A percentile compares a stretch with the other conserved stretches of the same genome.
These are phyloP conservation scores for Gentiana dahurica DNA, from an alignment of 257 asterid species.

Conservation along the genomic window DNA sequence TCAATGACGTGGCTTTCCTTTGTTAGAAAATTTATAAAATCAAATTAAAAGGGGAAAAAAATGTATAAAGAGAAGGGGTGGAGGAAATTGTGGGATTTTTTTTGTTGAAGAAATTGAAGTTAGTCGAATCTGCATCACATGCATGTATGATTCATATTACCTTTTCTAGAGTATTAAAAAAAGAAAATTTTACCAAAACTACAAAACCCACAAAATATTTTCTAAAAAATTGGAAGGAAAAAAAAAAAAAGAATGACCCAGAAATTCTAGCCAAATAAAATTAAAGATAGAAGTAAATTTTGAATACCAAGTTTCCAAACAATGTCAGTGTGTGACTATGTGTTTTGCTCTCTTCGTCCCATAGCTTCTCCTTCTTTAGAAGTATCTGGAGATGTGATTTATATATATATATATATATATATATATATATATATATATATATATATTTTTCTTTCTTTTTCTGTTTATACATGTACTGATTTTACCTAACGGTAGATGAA, in stretches of 20 bases:
- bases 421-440: too few species aligned
- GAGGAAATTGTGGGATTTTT: too few species aligned
- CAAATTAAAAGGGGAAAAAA: too few species aligned
- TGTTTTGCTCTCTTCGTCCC: neutral
- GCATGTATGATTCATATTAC: too few species aligned
- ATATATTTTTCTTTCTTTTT: neutral
- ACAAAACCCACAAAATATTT: neutral
- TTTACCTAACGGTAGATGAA: constrained; percentile 7
- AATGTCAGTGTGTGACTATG: constrained; percentile 32
- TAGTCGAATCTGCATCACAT: too few species aligned
- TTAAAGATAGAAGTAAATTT: constrained; percentile 11
- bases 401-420: neutral
- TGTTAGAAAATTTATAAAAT: too few species aligned
- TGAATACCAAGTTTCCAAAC: constrained; percentile 17
- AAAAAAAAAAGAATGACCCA: neutral
- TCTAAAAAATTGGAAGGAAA: neutral
- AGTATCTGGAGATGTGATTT: neutral
- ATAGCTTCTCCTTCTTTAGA: constrained; percentile 6
- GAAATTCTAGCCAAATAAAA: constrained; percentile 5
- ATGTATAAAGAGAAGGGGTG: too few species aligned
- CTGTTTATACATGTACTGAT: constrained; percentile 12
- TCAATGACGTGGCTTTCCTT: too few species aligned
- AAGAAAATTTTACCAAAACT: too few species aligned
- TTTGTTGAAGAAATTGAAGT: too few species aligned
- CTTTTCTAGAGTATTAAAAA: too few species aligned